phyloP scores from a whole-genome alignment of 306 rosid genomes.

The Hippophae gyantsensis region DNA sequence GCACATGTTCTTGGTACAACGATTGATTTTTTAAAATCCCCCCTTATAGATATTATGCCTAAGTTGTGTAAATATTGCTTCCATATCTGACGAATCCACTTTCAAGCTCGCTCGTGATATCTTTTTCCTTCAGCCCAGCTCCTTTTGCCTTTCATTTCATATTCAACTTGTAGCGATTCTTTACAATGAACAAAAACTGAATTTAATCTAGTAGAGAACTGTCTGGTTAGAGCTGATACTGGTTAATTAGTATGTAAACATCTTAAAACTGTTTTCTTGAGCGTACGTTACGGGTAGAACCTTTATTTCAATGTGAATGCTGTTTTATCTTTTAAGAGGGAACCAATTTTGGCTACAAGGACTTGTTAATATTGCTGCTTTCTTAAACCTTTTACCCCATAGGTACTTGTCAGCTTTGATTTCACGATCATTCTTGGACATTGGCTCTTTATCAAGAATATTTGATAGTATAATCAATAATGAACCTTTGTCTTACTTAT shows the following conservation, averaged over 20 bases:
- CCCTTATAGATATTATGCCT: no score
- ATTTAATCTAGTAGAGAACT: no score
- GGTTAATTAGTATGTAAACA: no score
- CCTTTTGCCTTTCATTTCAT: no score
- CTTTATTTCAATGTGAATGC: no score
- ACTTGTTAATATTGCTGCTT: slow-evolving; percentile 1
- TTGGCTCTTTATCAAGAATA: slow-evolving; percentile 96
- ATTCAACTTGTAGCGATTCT: slow-evolving; percentile 6
- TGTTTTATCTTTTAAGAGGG: no score
- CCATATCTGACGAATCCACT: slow-evolving; percentile 57
- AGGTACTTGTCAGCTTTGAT: slow-evolving; percentile 88
- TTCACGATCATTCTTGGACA: slow-evolving; percentile 91
- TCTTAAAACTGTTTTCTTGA: no score
- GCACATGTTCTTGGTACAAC: no score
- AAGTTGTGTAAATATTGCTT: slow-evolving; percentile 4
- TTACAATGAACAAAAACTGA: no score
- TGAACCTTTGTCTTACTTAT: slow-evolving; percentile 87
- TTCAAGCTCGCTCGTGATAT: slow-evolving; percentile 81
- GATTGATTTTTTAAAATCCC: no score
- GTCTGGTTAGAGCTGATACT: no score
- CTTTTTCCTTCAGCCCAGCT: slow-evolving; percentile 68
- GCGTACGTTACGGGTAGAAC: no score
- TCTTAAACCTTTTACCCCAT: slow-evolving; percentile 17
- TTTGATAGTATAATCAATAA: slow-evolving; percentile 90
- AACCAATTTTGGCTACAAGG: background rate